Evolutionary conservation across 164 flowering plant species (phyloP).

Genomic region (Malania oleifera): DNA sequence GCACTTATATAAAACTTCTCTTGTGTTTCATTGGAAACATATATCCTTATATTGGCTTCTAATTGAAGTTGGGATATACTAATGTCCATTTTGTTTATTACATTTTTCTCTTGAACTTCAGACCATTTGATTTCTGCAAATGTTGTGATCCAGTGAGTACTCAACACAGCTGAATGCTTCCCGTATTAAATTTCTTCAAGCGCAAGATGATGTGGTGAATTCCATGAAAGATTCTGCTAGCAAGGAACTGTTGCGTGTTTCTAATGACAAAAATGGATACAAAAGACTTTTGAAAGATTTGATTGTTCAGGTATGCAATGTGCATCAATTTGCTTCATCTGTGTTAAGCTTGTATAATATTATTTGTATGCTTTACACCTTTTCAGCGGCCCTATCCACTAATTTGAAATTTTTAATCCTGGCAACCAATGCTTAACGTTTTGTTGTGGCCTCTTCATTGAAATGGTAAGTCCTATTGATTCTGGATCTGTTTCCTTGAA

Average conservation of each 20-base stretch:
- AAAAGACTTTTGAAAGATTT: constrained; percentile 43
- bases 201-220: constrained; percentile 64
- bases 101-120: background rate
- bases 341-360: too few relatives aligned
- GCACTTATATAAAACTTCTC: too few relatives aligned
- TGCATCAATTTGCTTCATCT: too few relatives aligned
- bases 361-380: too few relatives aligned
- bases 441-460: background rate
- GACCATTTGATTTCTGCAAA: background rate
- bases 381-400: too few relatives aligned
- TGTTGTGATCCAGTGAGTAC: constrained; percentile 48
- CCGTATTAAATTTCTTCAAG: constrained; percentile 60
- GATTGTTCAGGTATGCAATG: constrained; percentile 49
- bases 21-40: too few relatives aligned
- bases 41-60: too few relatives aligned
- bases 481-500: background rate
- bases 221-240: constrained; percentile 55
- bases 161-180: constrained; percentile 76
- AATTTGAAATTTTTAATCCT: background rate
- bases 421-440: background rate
- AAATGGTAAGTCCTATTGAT: background rate
- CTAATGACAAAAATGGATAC: constrained; percentile 33
- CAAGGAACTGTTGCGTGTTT: constrained; percentile 43
- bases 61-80: too few relatives aligned
- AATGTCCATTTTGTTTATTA: background rate